Percentiles rank a stretch among this genome's conserved stretches.
phyloP scores from a whole-genome alignment of 1,284 basidiomycete genomes.

The Sporisorium reilianum region DNA sequence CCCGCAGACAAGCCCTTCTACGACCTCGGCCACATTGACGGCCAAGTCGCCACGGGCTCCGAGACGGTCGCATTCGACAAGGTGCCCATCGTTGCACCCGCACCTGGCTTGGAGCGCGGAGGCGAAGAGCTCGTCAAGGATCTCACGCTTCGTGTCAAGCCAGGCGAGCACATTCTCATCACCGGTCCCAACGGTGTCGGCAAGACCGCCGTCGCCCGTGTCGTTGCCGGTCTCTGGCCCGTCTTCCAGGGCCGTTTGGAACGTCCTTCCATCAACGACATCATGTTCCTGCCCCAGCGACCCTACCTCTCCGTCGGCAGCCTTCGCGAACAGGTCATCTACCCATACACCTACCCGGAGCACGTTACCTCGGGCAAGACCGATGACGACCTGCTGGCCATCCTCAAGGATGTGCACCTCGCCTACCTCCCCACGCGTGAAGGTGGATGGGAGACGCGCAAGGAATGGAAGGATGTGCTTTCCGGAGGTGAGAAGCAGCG shows the following conservation, averaged over 20 bases:
- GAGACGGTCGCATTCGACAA: constrained; percentile 54
- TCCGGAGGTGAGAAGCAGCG: constrained; percentile 94
- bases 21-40: constrained; percentile 70
- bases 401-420: constrained; percentile 83
- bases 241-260: constrained; percentile 71
- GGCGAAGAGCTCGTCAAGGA: constrained; percentile 79
- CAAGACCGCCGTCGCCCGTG: constrained; percentile 90
- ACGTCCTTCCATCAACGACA: constrained; percentile 70
- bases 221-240: constrained; percentile 89
- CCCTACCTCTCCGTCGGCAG: constrained; percentile 90
- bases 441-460: constrained; percentile 80
- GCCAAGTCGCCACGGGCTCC: constrained; percentile 54
- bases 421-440: constrained; percentile 87
- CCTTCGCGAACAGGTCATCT: constrained; percentile 82
- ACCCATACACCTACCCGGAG: constrained; percentile 65
- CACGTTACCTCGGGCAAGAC: constrained; percentile 72
- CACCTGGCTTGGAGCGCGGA: constrained; percentile 72
- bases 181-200: constrained; percentile 86
- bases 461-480: constrained; percentile 83
- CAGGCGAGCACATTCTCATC: constrained; percentile 91
- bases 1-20: constrained; percentile 60
- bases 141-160: constrained; percentile 78
- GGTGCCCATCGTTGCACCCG: constrained; percentile 83
- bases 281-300: constrained; percentile 91
- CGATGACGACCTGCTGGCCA: constrained; percentile 79